These are phyloP conservation scores for Trichoderma semiorbis DNA, from an alignment of 2,329 filamentous ascomycete species.

Conservation along the genomic window DNA sequence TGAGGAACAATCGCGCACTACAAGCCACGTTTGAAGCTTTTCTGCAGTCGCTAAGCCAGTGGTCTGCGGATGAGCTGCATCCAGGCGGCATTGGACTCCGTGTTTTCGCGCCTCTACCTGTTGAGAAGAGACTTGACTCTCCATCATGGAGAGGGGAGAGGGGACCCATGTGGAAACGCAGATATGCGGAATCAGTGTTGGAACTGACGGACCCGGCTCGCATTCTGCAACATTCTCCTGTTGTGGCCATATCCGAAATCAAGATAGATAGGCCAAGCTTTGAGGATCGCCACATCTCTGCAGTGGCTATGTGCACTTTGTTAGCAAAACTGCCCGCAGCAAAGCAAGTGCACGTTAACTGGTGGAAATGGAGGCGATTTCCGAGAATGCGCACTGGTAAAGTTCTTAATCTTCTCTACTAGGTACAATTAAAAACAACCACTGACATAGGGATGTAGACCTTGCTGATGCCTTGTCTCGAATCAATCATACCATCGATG, in stretches of 20 bases:
- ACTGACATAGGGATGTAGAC: background rate
- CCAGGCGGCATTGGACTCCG: background rate
- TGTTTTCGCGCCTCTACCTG: background rate
- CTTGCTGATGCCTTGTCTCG: background rate
- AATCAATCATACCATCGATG: background rate
- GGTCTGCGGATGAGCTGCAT: background rate
- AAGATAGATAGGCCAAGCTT: background rate
- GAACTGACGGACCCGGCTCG: background rate
- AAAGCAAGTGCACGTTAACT: background rate
- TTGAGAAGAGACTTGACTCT: background rate
- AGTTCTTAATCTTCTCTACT: background rate
- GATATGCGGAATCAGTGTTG: background rate
- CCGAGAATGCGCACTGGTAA: background rate
- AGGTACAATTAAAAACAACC: background rate
- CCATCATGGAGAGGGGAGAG: background rate
- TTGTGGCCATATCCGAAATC: background rate
- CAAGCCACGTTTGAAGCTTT: background rate
- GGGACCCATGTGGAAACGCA: background rate
- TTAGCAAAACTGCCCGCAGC: background rate
- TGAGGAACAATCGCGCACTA: background rate
- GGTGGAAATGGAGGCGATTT: background rate
- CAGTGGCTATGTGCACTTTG: background rate
- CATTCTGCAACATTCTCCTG: background rate
- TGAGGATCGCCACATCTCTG: background rate
- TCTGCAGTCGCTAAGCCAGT: background rate